A percentile compares a stretch with the other conserved stretches of the same genome.
Conservation (phyloP, 352 stramenopile genomes). For the Phytophthora vignae region DNA sequence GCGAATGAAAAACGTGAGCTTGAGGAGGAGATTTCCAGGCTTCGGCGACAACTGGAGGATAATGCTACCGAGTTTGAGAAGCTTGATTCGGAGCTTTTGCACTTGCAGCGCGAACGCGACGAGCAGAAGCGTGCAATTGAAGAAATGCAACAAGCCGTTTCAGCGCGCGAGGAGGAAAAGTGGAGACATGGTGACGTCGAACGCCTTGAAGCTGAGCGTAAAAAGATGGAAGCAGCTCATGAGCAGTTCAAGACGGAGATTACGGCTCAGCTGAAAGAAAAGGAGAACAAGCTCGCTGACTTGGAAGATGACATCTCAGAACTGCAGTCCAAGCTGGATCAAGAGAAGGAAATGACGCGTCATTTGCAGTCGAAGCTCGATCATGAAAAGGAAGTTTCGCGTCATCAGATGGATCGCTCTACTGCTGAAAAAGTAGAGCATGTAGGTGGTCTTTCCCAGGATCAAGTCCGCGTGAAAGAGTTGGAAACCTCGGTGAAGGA, state of each 20-base stretch:
- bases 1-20: slow-evolving; percentile 32
- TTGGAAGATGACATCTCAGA: slow-evolving; percentile 65
- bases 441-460: slow-evolving; percentile 12
- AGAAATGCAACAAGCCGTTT: slow-evolving; percentile 52
- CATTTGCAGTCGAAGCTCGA: slow-evolving; percentile 42
- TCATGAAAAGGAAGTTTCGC: not conserved
- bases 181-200: slow-evolving; percentile 27
- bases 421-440: slow-evolving; percentile 39
- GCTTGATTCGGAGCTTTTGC: slow-evolving; percentile 45
- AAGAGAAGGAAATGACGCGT: not conserved
- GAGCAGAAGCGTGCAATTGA: slow-evolving; percentile 49
- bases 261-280: slow-evolving; percentile 38
- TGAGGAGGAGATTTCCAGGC: slow-evolving; percentile 33
- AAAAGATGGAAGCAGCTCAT: slow-evolving; percentile 43
- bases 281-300: slow-evolving; percentile 38
- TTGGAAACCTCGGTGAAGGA: slow-evolving; percentile 9
- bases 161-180: slow-evolving; percentile 42
- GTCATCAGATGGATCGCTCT: slow-evolving; percentile 41
- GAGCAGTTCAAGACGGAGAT: slow-evolving; percentile 52
- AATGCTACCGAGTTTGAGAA: slow-evolving; percentile 34
- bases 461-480: slow-evolving; percentile 14
- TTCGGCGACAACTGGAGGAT: slow-evolving; percentile 38
- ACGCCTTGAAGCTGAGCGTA: slow-evolving; percentile 32
- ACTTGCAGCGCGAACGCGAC: slow-evolving; percentile 55
- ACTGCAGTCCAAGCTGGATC: slow-evolving; percentile 52